Base-by-base conservation (phyloP, 2,329 filamentous ascomycete genomes). In the Lecanicillium sp. region DNA sequence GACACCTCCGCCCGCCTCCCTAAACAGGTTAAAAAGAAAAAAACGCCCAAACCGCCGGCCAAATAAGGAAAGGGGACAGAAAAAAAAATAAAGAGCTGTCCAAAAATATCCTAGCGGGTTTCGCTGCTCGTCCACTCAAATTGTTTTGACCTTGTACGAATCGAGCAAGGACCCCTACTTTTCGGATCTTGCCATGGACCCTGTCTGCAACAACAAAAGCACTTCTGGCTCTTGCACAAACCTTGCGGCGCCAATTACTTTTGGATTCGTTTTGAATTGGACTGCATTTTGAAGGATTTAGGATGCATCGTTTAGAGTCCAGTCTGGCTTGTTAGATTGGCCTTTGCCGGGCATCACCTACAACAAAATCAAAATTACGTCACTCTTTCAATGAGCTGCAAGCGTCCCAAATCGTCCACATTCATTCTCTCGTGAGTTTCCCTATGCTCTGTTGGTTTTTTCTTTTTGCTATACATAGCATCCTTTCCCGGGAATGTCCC, bases 1-100 rank as follows among this genome's bases (percentile, higher is more conserved):
- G 36, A 28, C 35, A 32, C 27, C 17, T 29, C 43, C 43, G 37
- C 34, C 34, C 29, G 22, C 34, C 11, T 20, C 25, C 40, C 31
- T 11, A 13, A 54, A 53, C 50, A 48, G 50, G 53, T 51, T 63
- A 43, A 36, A 17, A 41, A 41, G 33, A 28, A 42, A 40, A 41
- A 36, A 37, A 40, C 33, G 36, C 35, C 37, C 18, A 31, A 43
- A 39, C 31, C 36, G 17, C 31, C 33, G 31, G 15, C 28, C 35
- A 37, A 33, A 31, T 13, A 13, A 13, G 25, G 13, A 8, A 7
- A 8, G 7, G 25, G 25, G 25, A 7, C 25, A 8, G 31, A 37
- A 46, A 45, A 39, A 34, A 42, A 37, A 37, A 46, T 39, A 39
- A 45, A 40, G 43, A 29, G 47, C 25, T 39, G 25, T 42, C 36